A percentile compares a stretch with the other conserved stretches of the same genome.
phyloP scores from a whole-genome alignment of 768 basidiomycete species.

The Omphalotus guepiniiformis region DNA sequence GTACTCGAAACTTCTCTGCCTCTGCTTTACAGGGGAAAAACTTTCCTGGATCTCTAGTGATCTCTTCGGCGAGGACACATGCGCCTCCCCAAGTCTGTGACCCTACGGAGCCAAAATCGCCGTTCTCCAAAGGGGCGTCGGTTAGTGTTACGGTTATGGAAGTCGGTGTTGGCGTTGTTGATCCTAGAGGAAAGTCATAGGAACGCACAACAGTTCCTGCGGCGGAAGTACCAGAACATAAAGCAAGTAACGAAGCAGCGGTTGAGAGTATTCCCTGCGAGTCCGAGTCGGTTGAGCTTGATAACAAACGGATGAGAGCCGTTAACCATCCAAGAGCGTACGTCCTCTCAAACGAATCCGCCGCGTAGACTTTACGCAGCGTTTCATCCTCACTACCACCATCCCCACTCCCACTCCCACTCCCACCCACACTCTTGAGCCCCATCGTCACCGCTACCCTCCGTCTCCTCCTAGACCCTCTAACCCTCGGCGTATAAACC shows the following conservation, averaged over 20 bases:
- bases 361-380: constrained; percentile 26
- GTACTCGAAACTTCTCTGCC: constrained; percentile 34
- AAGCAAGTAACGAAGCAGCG: constrained; percentile 60
- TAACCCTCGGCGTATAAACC: constrained; percentile 60
- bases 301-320: constrained; percentile 38
- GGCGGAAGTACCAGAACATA: constrained; percentile 58
- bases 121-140: constrained; percentile 47
- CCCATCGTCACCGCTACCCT: background rate
- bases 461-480: constrained; percentile 44
- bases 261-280: constrained; percentile 41
- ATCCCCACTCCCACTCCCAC: no score
- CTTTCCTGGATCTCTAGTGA: constrained; percentile 49
- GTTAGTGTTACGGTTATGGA: constrained; percentile 42
- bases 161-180: background rate
- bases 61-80: constrained; percentile 73
- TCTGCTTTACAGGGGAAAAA: constrained; percentile 33
- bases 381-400: no score
- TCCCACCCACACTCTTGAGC: no score
- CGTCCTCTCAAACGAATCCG: constrained; percentile 65
- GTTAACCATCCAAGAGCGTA: constrained; percentile 75
- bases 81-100: constrained; percentile 90
- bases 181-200: constrained; percentile 39
- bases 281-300: constrained; percentile 14
- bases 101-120: constrained; percentile 62
- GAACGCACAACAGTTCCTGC: constrained; percentile 54